A percentile compares a stretch with the other conserved stretches of the same genome.
These are phyloP conservation scores for Alternaria gaisen DNA, from an alignment of 2,329 filamentous ascomycete genomes.

Conservation along the genomic window DNA sequence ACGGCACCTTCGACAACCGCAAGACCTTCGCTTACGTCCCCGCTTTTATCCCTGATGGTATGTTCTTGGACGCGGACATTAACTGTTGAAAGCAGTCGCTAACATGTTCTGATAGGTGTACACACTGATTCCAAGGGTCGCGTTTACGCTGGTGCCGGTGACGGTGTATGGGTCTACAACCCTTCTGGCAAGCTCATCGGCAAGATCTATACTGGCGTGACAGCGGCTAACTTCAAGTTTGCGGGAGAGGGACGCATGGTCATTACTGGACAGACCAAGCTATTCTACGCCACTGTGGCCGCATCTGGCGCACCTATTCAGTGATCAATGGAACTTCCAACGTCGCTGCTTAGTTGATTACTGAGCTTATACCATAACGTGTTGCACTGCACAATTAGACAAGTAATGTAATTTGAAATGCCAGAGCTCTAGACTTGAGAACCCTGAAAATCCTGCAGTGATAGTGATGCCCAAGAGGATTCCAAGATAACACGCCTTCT, in stretches of 20 bases:
- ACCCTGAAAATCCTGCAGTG: background rate
- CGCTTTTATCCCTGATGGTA: conserved; percentile 31
- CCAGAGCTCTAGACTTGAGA: background rate
- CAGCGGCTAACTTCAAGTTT: conserved; percentile 35
- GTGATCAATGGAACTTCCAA: background rate
- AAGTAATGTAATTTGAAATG: conserved; percentile 4
- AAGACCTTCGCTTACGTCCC: conserved; percentile 34
- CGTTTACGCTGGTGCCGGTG: conserved; percentile 61
- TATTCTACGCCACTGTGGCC: conserved; percentile 34
- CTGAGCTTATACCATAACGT: background rate
- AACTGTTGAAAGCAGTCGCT: conserved; percentile 1
- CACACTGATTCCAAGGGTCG: conserved; percentile 57
- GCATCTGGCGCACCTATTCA: conserved; percentile 24
- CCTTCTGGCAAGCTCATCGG: conserved; percentile 57
- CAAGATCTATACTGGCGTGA: conserved; percentile 35
- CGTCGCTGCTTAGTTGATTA: background rate
- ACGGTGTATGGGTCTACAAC: conserved; percentile 62
- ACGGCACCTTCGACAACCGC: conserved; percentile 33
- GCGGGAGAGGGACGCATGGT: conserved; percentile 36
- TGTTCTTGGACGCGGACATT: background rate
- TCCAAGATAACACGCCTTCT: background rate
- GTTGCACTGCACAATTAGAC: background rate
- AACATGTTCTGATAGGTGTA: conserved; percentile 19
- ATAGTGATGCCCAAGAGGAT: background rate
- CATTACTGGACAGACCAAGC: conserved; percentile 35